These are phyloP conservation scores for Krasilnikovozyma curviuscula DNA, from an alignment of 768 basidiomycete species.

Conservation along the genomic window DNA sequence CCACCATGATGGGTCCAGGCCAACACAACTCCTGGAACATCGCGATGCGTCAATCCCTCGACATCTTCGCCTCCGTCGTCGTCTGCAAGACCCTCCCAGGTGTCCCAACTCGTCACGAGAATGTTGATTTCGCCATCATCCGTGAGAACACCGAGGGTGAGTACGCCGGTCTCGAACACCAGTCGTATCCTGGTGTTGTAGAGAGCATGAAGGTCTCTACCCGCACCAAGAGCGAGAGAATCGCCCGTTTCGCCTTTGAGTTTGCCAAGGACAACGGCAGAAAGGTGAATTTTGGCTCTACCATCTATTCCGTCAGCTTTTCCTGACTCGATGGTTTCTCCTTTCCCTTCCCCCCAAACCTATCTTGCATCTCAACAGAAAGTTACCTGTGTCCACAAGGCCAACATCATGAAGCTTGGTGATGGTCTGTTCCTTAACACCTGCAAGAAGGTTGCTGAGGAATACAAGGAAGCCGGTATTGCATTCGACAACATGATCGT, in stretches of 20 bases:
- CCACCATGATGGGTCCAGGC: constrained; percentile 87
- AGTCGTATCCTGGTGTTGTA: constrained; percentile 93
- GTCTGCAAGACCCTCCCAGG: constrained; percentile 96
- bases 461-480: constrained; percentile 84
- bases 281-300: constrained; percentile 41
- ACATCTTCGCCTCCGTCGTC: constrained; percentile 96
- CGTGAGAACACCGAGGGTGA: constrained; percentile 99
- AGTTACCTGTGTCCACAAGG: constrained; percentile 99
- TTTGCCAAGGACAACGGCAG: constrained; percentile 96
- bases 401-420: constrained; percentile 99
- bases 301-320: neutral
- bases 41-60: constrained; percentile 97
- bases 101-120: constrained; percentile 80
- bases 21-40: constrained; percentile 99
- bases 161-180: constrained; percentile 95
- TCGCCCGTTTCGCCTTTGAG: constrained; percentile 92
- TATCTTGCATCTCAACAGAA: constrained; percentile 40
- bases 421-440: constrained; percentile 98
- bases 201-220: constrained; percentile 97
- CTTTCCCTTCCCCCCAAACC: neutral
- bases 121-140: constrained; percentile 93
- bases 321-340: neutral
- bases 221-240: constrained; percentile 83
- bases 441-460: constrained; percentile 87
- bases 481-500: constrained; percentile 96